A percentile compares a stretch with the other conserved stretches of the same genome.
These are phyloP conservation scores for Pisolithus orientalis DNA, from an alignment of 768 basidiomycete genomes.

Conservation along the genomic window DNA sequence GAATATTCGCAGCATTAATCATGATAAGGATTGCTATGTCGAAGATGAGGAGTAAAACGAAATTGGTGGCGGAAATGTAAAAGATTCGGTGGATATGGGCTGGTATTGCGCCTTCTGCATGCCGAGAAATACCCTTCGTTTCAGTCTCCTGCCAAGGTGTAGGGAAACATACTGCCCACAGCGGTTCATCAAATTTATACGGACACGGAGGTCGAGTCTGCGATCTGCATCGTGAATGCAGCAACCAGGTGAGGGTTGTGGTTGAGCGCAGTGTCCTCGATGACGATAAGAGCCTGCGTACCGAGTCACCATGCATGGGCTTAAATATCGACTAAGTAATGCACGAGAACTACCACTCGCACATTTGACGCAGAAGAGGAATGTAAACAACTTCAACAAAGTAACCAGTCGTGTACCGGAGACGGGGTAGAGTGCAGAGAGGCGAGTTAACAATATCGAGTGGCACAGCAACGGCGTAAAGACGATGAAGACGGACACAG, in stretches of 20 bases:
- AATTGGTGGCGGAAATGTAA: constrained; percentile 30
- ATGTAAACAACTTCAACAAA: constrained; percentile 19
- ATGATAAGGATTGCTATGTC: constrained; percentile 22
- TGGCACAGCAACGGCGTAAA: constrained; percentile 31
- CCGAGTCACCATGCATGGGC: background rate
- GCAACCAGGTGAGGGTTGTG: constrained; percentile 13
- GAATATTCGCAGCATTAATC: background rate
- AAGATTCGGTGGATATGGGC: constrained; percentile 26
- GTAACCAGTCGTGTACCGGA: constrained; percentile 7
- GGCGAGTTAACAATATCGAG: constrained; percentile 30
- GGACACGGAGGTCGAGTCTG: constrained; percentile 20
- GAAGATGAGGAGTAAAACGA: constrained; percentile 32
- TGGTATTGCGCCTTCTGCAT: constrained; percentile 12
- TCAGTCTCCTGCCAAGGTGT: background rate
- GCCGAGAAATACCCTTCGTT: background rate
- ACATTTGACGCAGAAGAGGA: constrained; percentile 25
- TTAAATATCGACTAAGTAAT: background rate
- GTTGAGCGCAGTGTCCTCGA: background rate
- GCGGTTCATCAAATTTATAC: background rate
- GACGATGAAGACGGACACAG: constrained; percentile 15
- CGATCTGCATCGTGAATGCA: constrained; percentile 29
- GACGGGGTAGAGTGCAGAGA: constrained; percentile 30
- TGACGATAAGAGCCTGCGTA: constrained; percentile 1
- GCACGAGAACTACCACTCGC: constrained; percentile 21
- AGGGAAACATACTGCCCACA: background rate